phyloP scores from a whole-genome alignment of 306 rosid genomes.

The Cicer bijugum region DNA sequence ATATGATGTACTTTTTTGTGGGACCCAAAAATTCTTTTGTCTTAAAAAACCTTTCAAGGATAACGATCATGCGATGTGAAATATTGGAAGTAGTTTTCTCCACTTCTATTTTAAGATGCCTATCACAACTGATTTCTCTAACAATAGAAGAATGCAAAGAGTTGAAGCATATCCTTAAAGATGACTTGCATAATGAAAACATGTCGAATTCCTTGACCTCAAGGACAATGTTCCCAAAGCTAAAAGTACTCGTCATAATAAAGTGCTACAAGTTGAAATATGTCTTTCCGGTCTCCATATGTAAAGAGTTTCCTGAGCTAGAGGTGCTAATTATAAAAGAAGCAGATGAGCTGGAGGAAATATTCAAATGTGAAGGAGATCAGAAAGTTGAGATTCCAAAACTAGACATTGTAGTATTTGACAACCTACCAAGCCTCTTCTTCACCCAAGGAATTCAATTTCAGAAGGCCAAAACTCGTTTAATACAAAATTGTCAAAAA shows the following conservation, averaged over 20 bases:
- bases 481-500: neutral
- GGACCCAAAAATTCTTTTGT: neutral
- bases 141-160: neutral
- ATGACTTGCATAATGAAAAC: neutral
- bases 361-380: neutral
- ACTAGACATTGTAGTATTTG: neutral
- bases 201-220: neutral
- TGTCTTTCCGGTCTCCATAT: neutral
- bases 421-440: neutral
- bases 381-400: slow-evolving; percentile 2
- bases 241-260: neutral
- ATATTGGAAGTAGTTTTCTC: slow-evolving; percentile 1
- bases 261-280: neutral
- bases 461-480: neutral
- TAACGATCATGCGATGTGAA: neutral
- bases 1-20: neutral
- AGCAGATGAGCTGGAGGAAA: slow-evolving; percentile 2
- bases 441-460: neutral
- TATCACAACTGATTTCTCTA: neutral
- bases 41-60: neutral
- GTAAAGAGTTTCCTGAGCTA: neutral
- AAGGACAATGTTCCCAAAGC: too few relatives aligned
- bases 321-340: rapidly evolving
- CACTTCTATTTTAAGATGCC: neutral
- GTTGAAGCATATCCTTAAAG: slow-evolving; percentile 21